Base-by-base conservation (phyloP, 2,329 filamentous ascomycete genomes). In the Lasiodiplodia theobromae region DNA sequence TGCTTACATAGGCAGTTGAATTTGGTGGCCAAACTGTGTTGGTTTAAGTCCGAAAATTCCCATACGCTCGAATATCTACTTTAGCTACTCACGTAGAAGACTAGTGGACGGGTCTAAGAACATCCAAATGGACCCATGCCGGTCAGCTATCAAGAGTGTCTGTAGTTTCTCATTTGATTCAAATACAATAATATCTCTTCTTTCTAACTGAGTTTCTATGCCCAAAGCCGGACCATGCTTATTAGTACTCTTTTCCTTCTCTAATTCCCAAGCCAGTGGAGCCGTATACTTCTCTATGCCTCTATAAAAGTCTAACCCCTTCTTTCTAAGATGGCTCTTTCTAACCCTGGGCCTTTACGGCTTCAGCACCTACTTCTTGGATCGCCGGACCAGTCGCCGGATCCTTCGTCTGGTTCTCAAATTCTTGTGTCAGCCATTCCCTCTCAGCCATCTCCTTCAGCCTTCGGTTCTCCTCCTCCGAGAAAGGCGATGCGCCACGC, bases 401-500 rank as follows among this genome's bases (percentile, higher is more conserved):
- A 34, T 58, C 44, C n/a, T 58, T 60, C 5, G 37, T 49, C 25
- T 34, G 37, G 5, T 11, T 40, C 1, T 18, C 54, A 4, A n/a
- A 52, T 6, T 52, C 25, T 18, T 49, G 52, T 4, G 38, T 38
- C 25, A 25, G 25, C 64, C 52, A 64, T 7, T 52, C 60, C 44
- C 47, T 49, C 28, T 47, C 64, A 5, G 63, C 63, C 38, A 16
- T 60, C 11, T 60, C 69, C 28, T 69, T 63, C 23, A 66, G n/a
- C 16, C 68, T 67, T 7, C 63, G 34, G 56, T 66, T 69, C 38
- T 69, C 66, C 31, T 58, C 52, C 21, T 66, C 67, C 34, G 54
- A 60, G 52, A 68, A 57, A 34, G 70, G 51, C 54, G 73, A 69
- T 69, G 54, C 53, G 11, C 54, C 44, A 0, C 65, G 65, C 8